Evolutionary conservation across 78 protist genomes (phyloP).

Genomic region (Cavenderia fasciculata): DNA sequence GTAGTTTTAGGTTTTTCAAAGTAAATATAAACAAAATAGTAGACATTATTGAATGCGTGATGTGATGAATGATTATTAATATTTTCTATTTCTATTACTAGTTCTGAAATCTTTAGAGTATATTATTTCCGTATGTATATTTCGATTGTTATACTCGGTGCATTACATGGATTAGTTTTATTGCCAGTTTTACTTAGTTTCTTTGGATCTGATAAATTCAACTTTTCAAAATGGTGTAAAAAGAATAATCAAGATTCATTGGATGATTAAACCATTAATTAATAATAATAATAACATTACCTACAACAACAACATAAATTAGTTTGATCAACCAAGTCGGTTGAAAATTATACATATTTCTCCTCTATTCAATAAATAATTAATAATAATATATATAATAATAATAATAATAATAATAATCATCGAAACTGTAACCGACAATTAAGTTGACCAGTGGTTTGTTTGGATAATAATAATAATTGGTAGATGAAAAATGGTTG

Average conservation of each 20-base stretch:
- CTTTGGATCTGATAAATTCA: constrained; percentile 30
- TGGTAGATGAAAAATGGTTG: too few relatives aligned
- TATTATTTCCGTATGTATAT: constrained; percentile 84
- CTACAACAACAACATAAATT: not conserved
- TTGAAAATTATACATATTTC: too few relatives aligned
- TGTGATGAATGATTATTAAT: too few relatives aligned
- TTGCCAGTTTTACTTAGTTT: constrained; percentile 73
- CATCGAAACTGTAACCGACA: too few relatives aligned
- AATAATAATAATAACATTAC: not conserved
- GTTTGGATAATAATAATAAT: too few relatives aligned
- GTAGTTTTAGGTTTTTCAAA: constrained; percentile 74
- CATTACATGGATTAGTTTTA: constrained; percentile 72
- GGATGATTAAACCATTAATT: not conserved
- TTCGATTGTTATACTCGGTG: constrained; percentile 64
- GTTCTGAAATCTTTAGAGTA: constrained; percentile 30
- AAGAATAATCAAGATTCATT: not conserved
- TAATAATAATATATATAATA: not conserved
- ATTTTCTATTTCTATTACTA: not conserved
- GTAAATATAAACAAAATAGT: not conserved
- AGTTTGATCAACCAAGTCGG: too few relatives aligned
- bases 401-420: not conserved
- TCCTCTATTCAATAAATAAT: too few relatives aligned
- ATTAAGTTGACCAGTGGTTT: too few relatives aligned
- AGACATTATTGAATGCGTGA: too few relatives aligned
- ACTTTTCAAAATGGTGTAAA: not conserved